These are phyloP conservation scores for Cryptococcus depauperatus DNA, from an alignment of 1,284 basidiomycete species.

Conservation along the genomic window DNA sequence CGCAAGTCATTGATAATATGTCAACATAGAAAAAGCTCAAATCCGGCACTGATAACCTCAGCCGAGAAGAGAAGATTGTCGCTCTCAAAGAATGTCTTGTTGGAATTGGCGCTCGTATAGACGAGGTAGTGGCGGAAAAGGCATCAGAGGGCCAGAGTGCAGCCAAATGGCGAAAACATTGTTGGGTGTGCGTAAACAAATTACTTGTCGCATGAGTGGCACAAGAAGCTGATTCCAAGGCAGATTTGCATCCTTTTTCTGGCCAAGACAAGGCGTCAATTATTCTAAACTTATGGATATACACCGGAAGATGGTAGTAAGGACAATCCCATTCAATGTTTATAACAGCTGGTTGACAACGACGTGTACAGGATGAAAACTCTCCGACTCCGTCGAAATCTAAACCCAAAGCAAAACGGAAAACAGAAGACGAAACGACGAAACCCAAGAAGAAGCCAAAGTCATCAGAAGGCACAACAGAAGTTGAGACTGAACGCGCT, in stretches of 20 bases:
- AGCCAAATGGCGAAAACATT: conserved; percentile 81
- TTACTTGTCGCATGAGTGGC: too few relatives aligned
- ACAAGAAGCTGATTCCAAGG: conserved; percentile 5
- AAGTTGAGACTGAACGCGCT: conserved; percentile 7
- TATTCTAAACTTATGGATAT: conserved; percentile 85
- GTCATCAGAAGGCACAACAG: conserved; percentile 10
- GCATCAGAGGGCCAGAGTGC: conserved; percentile 65
- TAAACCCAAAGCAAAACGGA: conserved; percentile 26
- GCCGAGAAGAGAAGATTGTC: conserved; percentile 87
- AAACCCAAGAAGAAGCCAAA: conserved; percentile 27
- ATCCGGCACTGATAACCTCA: conserved; percentile 81
- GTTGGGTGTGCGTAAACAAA: conserved; percentile 72
- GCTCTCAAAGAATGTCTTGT: conserved; percentile 93
- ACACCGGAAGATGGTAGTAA: conserved; percentile 77
- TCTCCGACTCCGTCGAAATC: conserved; percentile 18
- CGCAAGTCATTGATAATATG: not conserved
- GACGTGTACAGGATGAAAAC: conserved; percentile 1
- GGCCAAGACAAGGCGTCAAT: conserved; percentile 87
- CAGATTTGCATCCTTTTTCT: conserved; percentile 89
- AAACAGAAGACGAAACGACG: conserved; percentile 21
- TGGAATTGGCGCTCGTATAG: conserved; percentile 88
- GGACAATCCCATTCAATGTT: too few relatives aligned
- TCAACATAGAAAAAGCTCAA: conserved; percentile 76
- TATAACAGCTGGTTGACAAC: too few relatives aligned
- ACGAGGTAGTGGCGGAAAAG: conserved; percentile 69